Evolutionary conservation across 139 green algal species (phyloP).

Genomic region (Yamagishiella unicocca): DNA sequence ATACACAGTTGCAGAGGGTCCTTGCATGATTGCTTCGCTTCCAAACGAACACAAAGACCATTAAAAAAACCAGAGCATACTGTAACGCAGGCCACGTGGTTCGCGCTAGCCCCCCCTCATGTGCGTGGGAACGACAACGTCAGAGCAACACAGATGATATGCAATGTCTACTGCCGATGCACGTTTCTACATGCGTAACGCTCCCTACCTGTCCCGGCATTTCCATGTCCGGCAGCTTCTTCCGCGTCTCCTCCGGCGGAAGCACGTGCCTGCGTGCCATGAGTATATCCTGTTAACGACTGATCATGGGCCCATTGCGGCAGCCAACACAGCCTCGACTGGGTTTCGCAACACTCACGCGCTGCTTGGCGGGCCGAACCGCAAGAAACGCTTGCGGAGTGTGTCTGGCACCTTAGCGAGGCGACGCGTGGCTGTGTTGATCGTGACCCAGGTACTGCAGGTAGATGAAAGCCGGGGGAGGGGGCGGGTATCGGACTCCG

Average conservation of each 20-base stretch:
- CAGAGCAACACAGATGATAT: no score
- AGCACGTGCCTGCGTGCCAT: conserved; percentile 50
- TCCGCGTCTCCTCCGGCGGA: conserved; percentile 58
- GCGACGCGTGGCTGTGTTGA: conserved; percentile 87
- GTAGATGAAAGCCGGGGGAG: not conserved
- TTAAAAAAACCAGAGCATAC: no score
- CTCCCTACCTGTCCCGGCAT: conserved; percentile 8
- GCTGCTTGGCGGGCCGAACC: conserved; percentile 57
- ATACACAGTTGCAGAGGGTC: no score
- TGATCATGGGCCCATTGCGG: not conserved
- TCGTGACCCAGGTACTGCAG: conserved; percentile 91
- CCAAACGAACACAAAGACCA: no score
- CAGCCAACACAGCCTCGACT: no score
- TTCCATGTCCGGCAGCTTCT: conserved; percentile 72
- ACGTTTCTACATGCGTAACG: no score
- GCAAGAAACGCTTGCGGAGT: conserved; percentile 68
- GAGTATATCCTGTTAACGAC: not conserved
- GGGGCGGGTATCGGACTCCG: not conserved
- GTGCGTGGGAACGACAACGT: no score
- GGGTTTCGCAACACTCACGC: no score
- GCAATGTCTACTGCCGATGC: no score
- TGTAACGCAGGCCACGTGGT: no score
- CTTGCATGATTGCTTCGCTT: no score
- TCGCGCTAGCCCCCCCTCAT: no score
- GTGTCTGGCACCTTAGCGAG: conserved; percentile 84